phyloP scores from a whole-genome alignment of 768 basidiomycete genomes.

The Mycena maculata region DNA sequence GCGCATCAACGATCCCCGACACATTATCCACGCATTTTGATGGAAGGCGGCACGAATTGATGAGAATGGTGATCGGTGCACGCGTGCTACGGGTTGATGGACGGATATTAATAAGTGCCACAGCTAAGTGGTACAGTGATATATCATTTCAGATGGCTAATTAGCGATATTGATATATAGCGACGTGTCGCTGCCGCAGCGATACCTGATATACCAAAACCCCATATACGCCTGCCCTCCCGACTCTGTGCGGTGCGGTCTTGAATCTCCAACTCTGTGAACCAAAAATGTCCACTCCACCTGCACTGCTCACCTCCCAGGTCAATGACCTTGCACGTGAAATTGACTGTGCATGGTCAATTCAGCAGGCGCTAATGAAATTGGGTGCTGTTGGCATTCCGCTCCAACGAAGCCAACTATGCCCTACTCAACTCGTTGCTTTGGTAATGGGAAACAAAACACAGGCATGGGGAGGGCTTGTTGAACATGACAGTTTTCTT shows the following conservation, averaged over 20 bases:
- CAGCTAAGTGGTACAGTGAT: too few species aligned
- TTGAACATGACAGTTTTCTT: slow-evolving; percentile 13
- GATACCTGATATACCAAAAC: too few species aligned
- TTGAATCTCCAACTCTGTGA: slow-evolving; percentile 6
- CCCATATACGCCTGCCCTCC: too few species aligned
- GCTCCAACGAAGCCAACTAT: slow-evolving; percentile 13
- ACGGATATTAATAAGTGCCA: too few species aligned
- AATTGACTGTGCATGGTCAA: slow-evolving; percentile 28
- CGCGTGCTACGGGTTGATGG: too few species aligned
- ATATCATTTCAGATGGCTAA: too few species aligned
- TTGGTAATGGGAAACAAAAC: slow-evolving; percentile 18
- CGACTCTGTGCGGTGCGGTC: slow-evolving; percentile 16
- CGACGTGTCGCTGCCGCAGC: too few species aligned
- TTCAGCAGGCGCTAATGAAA: slow-evolving; percentile 5
- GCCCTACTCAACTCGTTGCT: slow-evolving; percentile 24
- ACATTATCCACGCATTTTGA: too few species aligned
- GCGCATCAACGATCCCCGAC: too few species aligned
- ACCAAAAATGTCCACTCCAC: background rate
- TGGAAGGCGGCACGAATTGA: too few species aligned
- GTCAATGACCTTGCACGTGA: slow-evolving; percentile 1
- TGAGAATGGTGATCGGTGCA: too few species aligned
- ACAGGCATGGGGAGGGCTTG: slow-evolving; percentile 21
- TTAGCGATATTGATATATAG: too few species aligned
- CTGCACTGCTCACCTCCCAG: background rate
- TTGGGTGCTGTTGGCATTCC: slow-evolving; percentile 20